Evolutionary conservation across 2,329 filamentous ascomycete genomes (phyloP).

Genomic region (Fusarium sp.): DNA sequence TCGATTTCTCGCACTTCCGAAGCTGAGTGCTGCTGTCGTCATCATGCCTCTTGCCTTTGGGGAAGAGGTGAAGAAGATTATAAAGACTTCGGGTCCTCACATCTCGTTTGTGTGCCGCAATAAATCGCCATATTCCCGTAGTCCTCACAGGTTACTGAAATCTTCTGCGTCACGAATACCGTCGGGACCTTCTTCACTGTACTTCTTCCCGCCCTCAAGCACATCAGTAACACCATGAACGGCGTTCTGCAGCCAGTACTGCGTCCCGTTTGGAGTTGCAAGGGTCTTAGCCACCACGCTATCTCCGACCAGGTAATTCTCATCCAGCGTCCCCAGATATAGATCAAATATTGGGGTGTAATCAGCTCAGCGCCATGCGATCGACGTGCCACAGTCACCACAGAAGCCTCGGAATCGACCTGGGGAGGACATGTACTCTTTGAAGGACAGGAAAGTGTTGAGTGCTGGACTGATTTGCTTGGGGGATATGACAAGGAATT

Average conservation of each 20-base stretch:
- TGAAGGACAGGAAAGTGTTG: neutral
- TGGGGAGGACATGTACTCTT: conserved; percentile 17
- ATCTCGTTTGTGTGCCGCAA: neutral
- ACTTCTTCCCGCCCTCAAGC: conserved; percentile 11
- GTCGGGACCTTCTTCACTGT: conserved; percentile 52
- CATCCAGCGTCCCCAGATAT: conserved; percentile 21
- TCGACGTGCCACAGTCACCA: conserved; percentile 3
- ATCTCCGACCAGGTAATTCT: conserved; percentile 8
- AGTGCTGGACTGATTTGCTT: neutral
- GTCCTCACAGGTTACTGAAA: neutral
- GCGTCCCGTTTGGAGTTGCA: conserved; percentile 16
- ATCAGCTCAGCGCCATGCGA: conserved; percentile 20
- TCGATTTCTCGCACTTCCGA: neutral
- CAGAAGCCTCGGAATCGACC: conserved; percentile 20
- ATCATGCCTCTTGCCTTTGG: neutral
- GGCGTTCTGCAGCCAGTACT: conserved; percentile 21
- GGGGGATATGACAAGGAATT: conserved; percentile 18
- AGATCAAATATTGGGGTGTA: conserved; percentile 18
- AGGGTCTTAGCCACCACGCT: neutral
- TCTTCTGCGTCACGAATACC: conserved; percentile 42
- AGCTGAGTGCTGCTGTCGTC: neutral
- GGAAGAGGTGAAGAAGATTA: neutral
- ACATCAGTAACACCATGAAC: conserved; percentile 14
- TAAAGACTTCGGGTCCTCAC: neutral
- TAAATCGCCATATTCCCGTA: neutral